phyloP scores from a whole-genome alignment of 1,284 basidiomycete genomes.

The Austroboletus olivaceoglutinosus region DNA sequence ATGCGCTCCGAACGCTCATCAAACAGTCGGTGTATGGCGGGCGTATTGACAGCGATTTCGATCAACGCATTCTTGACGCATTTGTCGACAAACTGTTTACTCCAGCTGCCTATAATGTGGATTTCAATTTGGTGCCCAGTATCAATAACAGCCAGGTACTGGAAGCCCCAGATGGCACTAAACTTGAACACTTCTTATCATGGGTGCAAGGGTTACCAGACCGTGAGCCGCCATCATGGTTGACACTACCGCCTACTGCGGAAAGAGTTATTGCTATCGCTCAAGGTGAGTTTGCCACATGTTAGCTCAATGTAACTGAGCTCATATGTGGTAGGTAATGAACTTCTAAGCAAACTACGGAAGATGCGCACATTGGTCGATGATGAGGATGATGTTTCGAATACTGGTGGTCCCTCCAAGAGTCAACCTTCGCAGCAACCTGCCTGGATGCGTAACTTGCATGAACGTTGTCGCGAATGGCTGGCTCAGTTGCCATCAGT shows the following conservation, averaged over 20 bases:
- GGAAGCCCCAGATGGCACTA: conserved; percentile 84
- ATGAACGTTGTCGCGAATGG: conserved; percentile 83
- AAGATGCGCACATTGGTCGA: conserved; percentile 91
- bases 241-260: conserved; percentile 86
- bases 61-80: conserved; percentile 86
- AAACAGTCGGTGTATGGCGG: conserved; percentile 97
- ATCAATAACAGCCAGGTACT: conserved; percentile 59
- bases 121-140: conserved; percentile 83
- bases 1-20: conserved; percentile 84
- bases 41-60: conserved; percentile 89
- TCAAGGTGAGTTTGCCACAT: conserved; percentile 61
- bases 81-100: conserved; percentile 92
- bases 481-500: conserved; percentile 73
- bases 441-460: conserved; percentile 87
- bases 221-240: conserved; percentile 89
- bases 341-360: conserved; percentile 79
- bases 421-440: conserved; percentile 72
- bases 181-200: conserved; percentile 82
- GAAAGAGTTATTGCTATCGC: conserved; percentile 88
- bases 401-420: conserved; percentile 52
- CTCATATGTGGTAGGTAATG: conserved; percentile 58
- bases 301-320: not conserved
- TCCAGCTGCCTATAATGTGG: conserved; percentile 83
- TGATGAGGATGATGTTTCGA: conserved; percentile 72
- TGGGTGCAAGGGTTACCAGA: conserved; percentile 90